Evolutionary conservation across 2,329 filamentous ascomycete genomes (phyloP), one percentile per base, ranked within the genome.

Genomic region (Ambrosiella beaveri): DNA sequence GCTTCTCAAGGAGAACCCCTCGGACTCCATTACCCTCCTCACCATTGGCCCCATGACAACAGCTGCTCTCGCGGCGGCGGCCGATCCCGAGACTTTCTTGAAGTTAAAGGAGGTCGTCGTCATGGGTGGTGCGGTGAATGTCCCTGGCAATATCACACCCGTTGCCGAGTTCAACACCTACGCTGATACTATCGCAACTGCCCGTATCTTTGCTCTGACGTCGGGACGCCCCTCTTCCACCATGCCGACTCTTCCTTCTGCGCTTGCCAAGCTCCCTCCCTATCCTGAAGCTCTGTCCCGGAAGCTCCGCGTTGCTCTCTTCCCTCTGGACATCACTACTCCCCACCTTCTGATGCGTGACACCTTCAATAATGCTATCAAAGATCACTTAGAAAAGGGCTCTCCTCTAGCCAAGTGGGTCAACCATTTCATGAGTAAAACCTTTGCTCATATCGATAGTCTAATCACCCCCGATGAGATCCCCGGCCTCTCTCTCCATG

Each of bases 91-190:
- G 69, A 84, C 89, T 0, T 96, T 98, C 69, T 75, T 98, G 58
- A 81, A 82, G 49, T 87, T 83, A 54, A 95, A 94, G 69, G 89
- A 97, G 70, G 79, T 98, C 2, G 84, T 95, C 3, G 86, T 96
- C 52, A 98, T 98, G 93, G 93, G 91, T 60, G 93, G 93, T 61
- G 84, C 87, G 27, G 79, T 98, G 57, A 76, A 86, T 60, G 73
- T 82, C 50, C 78, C 82, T 55, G 93, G 93, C 64, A 98, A 98
- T 69, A 82, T 87, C 66, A 83, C 81, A 51, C 91, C 93, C 1
- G 80, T 85, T 11, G 88, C 87, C 62, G 93, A 98, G 69, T 98
- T 98, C 78, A 98, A 98, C 74, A 86, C 85, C 59, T 95, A 88
- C 66, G 90, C 93, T 59, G 94, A 98, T 68, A 76, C 86, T 17